Evolutionary conservation across 2,329 filamentous ascomycete species (phyloP).

Genomic region (Sporothrix mexicana): DNA sequence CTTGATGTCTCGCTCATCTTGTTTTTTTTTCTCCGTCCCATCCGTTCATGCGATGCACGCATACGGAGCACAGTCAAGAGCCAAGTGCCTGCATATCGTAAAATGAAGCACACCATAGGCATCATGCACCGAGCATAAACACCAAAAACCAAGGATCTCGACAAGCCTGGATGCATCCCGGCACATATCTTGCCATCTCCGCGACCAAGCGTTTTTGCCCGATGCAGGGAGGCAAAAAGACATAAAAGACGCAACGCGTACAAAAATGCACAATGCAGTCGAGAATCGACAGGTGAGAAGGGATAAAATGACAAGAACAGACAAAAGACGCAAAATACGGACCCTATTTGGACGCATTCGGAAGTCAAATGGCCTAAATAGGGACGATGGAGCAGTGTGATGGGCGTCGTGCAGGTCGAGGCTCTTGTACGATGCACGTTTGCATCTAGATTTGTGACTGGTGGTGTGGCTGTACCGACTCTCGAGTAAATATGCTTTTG

Average conservation of each 20-base stretch:
- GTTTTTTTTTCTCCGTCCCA: neutral
- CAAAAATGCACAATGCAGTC: neutral
- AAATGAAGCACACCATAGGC: constrained; percentile 13
- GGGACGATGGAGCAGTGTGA: constrained; percentile 4
- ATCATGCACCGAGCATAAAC: neutral
- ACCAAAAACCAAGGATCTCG: too few relatives aligned
- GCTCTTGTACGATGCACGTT: constrained; percentile 1
- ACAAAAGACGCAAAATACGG: neutral
- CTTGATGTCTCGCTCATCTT: constrained; percentile 17
- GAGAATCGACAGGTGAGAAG: neutral
- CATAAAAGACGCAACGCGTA: constrained; percentile 4
- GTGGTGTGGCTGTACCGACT: neutral
- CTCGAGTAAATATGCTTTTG: constrained; percentile 8
- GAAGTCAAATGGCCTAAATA: neutral
- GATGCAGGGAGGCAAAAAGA: constrained; percentile 3
- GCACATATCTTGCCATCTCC: neutral
- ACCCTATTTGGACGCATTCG: neutral
- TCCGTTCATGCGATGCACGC: constrained; percentile 15
- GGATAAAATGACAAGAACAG: neutral
- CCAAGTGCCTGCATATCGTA: constrained; percentile 18
- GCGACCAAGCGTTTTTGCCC: neutral
- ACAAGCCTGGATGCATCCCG: neutral
- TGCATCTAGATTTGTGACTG: neutral
- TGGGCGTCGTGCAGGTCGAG: constrained; percentile 1
- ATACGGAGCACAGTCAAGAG: neutral